Conservation (phyloP, 2,329 filamentous ascomycete genomes). For the Penicillium sp. region DNA sequence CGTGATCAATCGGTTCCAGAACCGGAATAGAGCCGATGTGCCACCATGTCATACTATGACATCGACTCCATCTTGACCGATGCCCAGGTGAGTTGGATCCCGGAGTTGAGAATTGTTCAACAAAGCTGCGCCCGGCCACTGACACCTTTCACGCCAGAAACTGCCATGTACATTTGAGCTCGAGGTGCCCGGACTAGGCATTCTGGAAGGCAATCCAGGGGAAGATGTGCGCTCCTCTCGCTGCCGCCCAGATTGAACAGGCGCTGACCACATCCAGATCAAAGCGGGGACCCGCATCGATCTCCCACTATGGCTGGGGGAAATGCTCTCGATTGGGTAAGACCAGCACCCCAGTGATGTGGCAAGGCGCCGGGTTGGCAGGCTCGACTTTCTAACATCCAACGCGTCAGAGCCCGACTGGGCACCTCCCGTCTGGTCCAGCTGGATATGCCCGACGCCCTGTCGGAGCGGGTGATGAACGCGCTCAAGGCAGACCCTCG, state of each 20-base stretch:
- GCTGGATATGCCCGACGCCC: conserved; percentile 74
- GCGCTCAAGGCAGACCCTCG: conserved; percentile 87
- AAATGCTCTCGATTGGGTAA: conserved; percentile 68
- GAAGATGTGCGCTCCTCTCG: conserved; percentile 48
- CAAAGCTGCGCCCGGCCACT: conserved; percentile 6
- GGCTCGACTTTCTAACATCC: no score
- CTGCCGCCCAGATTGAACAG: background rate
- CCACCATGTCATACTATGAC: conserved; percentile 47
- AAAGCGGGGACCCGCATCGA: conserved; percentile 76
- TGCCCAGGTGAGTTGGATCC: conserved; percentile 36
- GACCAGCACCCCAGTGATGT: no score
- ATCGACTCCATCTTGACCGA: conserved; percentile 49
- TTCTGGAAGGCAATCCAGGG: conserved; percentile 78
- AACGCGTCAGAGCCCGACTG: conserved; percentile 38
- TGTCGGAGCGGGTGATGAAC: conserved; percentile 77
- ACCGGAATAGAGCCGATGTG: conserved; percentile 4
- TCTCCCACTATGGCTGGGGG: conserved; percentile 89
- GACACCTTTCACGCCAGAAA: conserved; percentile 59
- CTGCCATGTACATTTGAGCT: conserved; percentile 93
- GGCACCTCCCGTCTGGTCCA: conserved; percentile 63
- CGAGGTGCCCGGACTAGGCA: conserved; percentile 79
- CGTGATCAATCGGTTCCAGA: no score
- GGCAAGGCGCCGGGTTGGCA: no score
- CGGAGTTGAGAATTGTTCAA: background rate
- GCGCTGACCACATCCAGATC: conserved; percentile 50